A percentile compares a stretch with the other conserved stretches of the same genome.
Evolutionary conservation across 768 basidiomycete species (phyloP).

Genomic region (Lenzites betulinus): DNA sequence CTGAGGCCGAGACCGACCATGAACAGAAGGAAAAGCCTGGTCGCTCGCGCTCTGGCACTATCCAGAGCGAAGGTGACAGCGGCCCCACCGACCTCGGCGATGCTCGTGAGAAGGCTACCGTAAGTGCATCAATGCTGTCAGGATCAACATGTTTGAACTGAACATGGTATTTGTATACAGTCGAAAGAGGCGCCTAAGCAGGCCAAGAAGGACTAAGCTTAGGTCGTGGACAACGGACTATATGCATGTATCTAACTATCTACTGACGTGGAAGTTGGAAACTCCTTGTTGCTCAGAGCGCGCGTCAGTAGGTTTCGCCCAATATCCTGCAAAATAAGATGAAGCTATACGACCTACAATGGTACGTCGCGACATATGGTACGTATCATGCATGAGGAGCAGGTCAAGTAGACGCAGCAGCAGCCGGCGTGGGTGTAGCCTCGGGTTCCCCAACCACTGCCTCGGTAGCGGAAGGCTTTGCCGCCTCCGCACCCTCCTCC

Average conservation of each 20-base stretch:
- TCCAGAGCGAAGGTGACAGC: conserved; percentile 20
- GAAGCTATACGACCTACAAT: too few relatives aligned
- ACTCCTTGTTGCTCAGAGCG: not conserved
- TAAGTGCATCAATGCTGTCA: not conserved
- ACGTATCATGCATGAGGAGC: too few relatives aligned
- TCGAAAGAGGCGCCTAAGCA: conserved; percentile 23
- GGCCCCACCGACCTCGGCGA: conserved; percentile 24
- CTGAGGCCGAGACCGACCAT: conserved; percentile 24
- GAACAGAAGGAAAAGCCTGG: conserved; percentile 29
- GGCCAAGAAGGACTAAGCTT: conserved; percentile 13
- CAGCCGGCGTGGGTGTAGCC: not conserved
- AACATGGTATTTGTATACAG: not conserved
- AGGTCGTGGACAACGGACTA: not conserved
- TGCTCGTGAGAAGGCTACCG: conserved; percentile 19
- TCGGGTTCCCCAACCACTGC: not conserved
- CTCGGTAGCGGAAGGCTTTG: not conserved
- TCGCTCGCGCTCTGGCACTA: conserved; percentile 19
- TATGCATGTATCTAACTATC: conserved; percentile 14
- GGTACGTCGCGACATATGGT: too few relatives aligned
- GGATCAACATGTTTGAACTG: too few relatives aligned
- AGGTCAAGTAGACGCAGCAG: not conserved
- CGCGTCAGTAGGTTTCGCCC: too few relatives aligned
- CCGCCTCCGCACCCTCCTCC: not conserved
- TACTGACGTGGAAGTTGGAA: not conserved
- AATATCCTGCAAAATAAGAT: too few relatives aligned